A percentile compares a stretch with the other conserved stretches of the same genome.
Evolutionary conservation across 2,329 filamentous ascomycete species (phyloP).

Genomic region (Arthroderma sp.): DNA sequence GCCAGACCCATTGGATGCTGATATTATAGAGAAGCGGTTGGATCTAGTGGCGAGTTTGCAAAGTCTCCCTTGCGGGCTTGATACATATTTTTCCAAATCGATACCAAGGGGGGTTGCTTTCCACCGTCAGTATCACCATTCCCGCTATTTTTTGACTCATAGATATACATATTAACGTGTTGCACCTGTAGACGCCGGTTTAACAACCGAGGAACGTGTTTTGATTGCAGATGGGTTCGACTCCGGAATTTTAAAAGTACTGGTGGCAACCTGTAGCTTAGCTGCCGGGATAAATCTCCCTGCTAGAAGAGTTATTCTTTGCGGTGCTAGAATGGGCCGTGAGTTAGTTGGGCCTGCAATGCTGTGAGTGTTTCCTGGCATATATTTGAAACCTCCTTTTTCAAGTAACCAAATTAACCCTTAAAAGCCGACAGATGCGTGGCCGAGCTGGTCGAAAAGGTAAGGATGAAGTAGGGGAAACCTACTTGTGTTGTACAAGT

Average conservation of each 20-base stretch:
- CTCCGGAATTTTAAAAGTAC: conserved; percentile 52
- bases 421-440: conserved; percentile 57
- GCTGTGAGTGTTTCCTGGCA: too few relatives aligned
- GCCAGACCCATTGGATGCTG: conserved; percentile 39
- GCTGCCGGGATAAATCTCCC: conserved; percentile 71
- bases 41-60: conserved; percentile 56
- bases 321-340: conserved; percentile 62
- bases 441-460: conserved; percentile 67
- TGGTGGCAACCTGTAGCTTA: conserved; percentile 65
- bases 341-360: conserved; percentile 67
- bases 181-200: conserved; percentile 28
- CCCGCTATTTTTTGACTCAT: neutral
- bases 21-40: conserved; percentile 45
- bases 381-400: neutral
- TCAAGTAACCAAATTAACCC: conserved; percentile 17
- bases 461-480: conserved; percentile 66
- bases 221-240: conserved; percentile 61
- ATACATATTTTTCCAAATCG: conserved; percentile 52
- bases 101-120: conserved; percentile 59
- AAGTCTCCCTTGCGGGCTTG: conserved; percentile 54
- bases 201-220: conserved; percentile 65
- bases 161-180: conserved; percentile 20
- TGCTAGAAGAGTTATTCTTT: conserved; percentile 61
- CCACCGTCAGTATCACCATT: conserved; percentile 47
- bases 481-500: conserved; percentile 60